These are phyloP conservation scores for Hibiscus mutabilis DNA, from an alignment of 345 rosid genomes.

Conservation along the genomic window DNA sequence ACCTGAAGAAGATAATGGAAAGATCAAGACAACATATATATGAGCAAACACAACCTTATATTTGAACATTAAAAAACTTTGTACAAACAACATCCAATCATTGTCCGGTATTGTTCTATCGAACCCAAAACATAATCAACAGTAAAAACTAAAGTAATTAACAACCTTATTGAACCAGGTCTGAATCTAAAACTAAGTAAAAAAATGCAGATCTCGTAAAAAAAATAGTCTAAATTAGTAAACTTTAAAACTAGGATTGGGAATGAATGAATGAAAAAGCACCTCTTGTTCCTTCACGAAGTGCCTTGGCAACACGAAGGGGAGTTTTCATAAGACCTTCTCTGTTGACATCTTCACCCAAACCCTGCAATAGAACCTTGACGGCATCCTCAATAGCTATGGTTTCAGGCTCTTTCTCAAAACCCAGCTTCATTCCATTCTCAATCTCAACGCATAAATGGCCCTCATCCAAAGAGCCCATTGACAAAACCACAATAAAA, in stretches of 20 bases:
- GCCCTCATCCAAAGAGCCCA: constrained; percentile 80
- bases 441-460: constrained; percentile 53
- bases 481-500: no score
- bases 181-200: no score
- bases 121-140: no score
- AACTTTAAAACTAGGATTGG: neutral
- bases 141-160: no score
- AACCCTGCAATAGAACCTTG: constrained; percentile 64
- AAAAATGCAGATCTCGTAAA: neutral
- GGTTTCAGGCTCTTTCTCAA: constrained; percentile 53
- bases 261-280: neutral
- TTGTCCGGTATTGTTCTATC: neutral
- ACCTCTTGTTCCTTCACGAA: constrained; percentile 85
- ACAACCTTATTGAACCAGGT: no score
- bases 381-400: constrained; percentile 72
- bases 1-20: constrained; percentile 36
- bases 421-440: constrained; percentile 43
- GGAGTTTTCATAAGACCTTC: constrained; percentile 91
- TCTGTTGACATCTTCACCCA: constrained; percentile 72
- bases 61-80: neutral
- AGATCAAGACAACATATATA: neutral
- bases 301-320: constrained; percentile 88
- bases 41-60: neutral
- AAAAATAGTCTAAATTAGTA: neutral
- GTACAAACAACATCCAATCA: neutral